Evolutionary conservation across 1,139 yeast genomes (phyloP), one percentile per base, ranked within the genome.

Genomic region (Blastobotrys arbuscula): DNA sequence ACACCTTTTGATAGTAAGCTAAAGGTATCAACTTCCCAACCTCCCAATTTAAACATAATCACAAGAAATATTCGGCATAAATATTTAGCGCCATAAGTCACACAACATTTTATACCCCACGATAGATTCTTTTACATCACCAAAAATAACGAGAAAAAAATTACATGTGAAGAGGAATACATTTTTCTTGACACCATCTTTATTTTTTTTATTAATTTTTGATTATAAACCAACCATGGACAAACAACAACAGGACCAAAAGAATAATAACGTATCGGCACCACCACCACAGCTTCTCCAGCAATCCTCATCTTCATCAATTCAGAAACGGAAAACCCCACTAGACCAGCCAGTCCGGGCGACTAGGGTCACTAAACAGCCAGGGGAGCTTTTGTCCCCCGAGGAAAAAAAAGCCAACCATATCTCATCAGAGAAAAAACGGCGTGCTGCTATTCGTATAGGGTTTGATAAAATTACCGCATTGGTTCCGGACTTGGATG

Each of bases 361-460:
- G 3, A 18, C 23, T 10, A 18, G 45, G n/a, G 42, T 28, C 7
- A 34, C 28, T 13, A 40, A 36, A 41, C 49, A 45, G 19, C 57
- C 56, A 2, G 63, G 64, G n/a, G 62, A 55, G 35, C 55, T 60
- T 30, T 52, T 62, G 23, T 57, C 64, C 2, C 53, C 56, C 12
- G 66, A 62, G 46, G 65, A 62, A 49, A 62, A 62, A 44, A 60
- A 59, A 63, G 71, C 67, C 35, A 72, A 71, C 49, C 78, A 74
- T 52, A 73, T 74, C 15, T 75, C 74, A n/a, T 72, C 77, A 0
- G 79, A 75, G 53, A 73, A 75, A 54, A 73, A 72, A 53, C 65
- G 79, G 30, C 63, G 79, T 16, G 70, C 69, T 50, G 77, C 78
- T 3, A 75, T 75, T 28, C 63, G 78, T 9, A 72, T 68, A 19